phyloP scores from a whole-genome alignment of 441 rosid species.

The Gossypium trilobum region DNA sequence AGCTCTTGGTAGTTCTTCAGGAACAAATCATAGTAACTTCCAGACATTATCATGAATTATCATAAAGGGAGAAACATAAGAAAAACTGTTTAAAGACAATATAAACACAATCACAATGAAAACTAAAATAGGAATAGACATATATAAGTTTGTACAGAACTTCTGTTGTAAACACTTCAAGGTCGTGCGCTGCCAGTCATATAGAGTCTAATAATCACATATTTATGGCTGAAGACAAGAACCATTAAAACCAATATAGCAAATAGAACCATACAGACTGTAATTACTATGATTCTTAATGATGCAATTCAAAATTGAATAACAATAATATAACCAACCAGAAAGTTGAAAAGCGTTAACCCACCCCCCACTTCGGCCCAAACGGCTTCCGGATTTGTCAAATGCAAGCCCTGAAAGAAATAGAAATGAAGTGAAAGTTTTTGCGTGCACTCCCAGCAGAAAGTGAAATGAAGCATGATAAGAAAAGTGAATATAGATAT shows the following conservation, averaged over 20 bases:
- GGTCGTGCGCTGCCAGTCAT: neutral
- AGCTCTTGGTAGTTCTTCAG: constrained; percentile 55
- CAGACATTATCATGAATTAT: neutral
- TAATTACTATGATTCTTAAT: neutral
- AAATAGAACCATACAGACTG: neutral
- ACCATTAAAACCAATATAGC: neutral
- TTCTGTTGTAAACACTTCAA: neutral
- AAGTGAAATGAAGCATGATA: neutral
- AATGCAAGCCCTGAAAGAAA: constrained; percentile 74
- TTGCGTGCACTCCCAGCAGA: neutral
- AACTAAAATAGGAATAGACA: neutral
- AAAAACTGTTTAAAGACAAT: neutral
- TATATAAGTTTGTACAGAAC: neutral
- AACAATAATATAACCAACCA: neutral
- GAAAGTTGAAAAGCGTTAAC: constrained; percentile 13
- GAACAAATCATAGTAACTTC: constrained; percentile 73
- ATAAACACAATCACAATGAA: neutral
- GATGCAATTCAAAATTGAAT: neutral
- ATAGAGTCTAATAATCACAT: neutral
- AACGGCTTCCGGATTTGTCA: constrained; percentile 69
- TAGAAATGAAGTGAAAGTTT: neutral
- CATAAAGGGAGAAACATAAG: neutral
- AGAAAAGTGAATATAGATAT: neutral
- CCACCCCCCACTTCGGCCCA: constrained; percentile 96
- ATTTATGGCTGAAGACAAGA: neutral